A percentile compares a stretch with the other conserved stretches of the same genome.
phyloP scores from a whole-genome alignment of 495 filamentous ascomycete species.

The Hypomontagnella monticulosa region DNA sequence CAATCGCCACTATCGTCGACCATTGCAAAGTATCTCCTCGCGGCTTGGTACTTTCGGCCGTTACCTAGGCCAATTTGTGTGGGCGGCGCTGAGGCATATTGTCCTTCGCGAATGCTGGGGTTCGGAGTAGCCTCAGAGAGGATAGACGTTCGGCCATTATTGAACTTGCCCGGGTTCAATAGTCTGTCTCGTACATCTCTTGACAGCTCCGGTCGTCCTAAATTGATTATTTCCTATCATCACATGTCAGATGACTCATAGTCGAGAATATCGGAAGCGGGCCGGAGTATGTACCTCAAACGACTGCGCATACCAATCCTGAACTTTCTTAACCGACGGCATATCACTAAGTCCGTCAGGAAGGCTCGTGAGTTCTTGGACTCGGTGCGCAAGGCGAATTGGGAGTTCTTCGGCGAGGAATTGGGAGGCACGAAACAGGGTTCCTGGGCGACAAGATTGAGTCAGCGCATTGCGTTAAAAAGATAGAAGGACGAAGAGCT shows the following conservation, averaged over 20 bases:
- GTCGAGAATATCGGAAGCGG: slow-evolving; percentile 1
- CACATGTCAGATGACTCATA: slow-evolving; percentile 47
- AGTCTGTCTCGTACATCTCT: slow-evolving; percentile 82
- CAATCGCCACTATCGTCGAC: slow-evolving; percentile 89
- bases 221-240: slow-evolving; percentile 83
- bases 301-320: slow-evolving; percentile 99
- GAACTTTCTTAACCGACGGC: slow-evolving; percentile 93
- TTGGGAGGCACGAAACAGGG: slow-evolving; percentile 95
- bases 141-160: slow-evolving; percentile 64
- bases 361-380: slow-evolving; percentile 88
- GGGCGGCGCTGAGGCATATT: slow-evolving; percentile 80
- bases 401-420: slow-evolving; percentile 98
- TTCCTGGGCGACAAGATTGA: slow-evolving; percentile 66
- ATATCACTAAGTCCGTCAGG: slow-evolving; percentile 99
- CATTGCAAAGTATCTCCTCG: slow-evolving; percentile 87
- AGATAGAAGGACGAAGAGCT: slow-evolving; percentile 11
- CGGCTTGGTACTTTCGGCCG: slow-evolving; percentile 59
- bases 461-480: slow-evolving; percentile 39
- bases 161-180: slow-evolving; percentile 72
- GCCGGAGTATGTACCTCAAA: slow-evolving; percentile 78
- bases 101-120: slow-evolving; percentile 85
- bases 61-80: slow-evolving; percentile 62
- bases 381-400: slow-evolving; percentile 94
- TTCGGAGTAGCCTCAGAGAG: slow-evolving; percentile 87
- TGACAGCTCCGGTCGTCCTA: slow-evolving; percentile 78